Conservation (phyloP, 352 stramenopile genomes). For the Phytopythium chamaehyphon region DNA sequence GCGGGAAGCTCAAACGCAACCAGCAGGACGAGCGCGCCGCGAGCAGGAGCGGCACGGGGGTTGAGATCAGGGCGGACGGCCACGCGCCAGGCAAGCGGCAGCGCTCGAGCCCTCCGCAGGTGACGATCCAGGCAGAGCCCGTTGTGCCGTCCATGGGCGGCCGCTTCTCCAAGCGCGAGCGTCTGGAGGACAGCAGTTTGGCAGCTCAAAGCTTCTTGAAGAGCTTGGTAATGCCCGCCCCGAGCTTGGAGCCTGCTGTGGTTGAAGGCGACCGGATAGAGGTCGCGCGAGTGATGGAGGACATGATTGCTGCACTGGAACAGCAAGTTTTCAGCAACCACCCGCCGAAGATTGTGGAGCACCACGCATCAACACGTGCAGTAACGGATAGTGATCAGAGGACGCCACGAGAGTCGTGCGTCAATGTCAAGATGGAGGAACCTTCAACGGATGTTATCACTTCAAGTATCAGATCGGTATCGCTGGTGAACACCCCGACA, state of each 20-base stretch:
- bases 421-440: constrained; percentile 19
- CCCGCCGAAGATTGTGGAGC: too few species aligned
- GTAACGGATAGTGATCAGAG: too few species aligned
- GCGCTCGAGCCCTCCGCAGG: constrained; percentile 42
- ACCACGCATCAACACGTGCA: too few species aligned
- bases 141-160: not conserved
- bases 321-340: constrained; percentile 5
- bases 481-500: constrained; percentile 26
- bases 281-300: constrained; percentile 21
- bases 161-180: too few species aligned
- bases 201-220: too few species aligned
- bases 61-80: constrained; percentile 21
- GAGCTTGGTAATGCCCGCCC: too few species aligned
- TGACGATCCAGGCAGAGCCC: not conserved
- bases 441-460: constrained; percentile 41
- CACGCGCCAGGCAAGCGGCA: constrained; percentile 53
- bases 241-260: too few species aligned
- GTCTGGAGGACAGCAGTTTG: too few species aligned
- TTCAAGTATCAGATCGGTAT: constrained; percentile 48
- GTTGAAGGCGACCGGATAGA: constrained; percentile 1
- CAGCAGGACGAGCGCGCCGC: constrained; percentile 45
- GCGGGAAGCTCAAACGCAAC: constrained; percentile 64
- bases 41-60: constrained; percentile 10
- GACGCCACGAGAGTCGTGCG: not conserved
- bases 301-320: constrained; percentile 28